phyloP scores from a whole-genome alignment of 192 early-diverging fungal species.

The Coemansia sp. region DNA sequence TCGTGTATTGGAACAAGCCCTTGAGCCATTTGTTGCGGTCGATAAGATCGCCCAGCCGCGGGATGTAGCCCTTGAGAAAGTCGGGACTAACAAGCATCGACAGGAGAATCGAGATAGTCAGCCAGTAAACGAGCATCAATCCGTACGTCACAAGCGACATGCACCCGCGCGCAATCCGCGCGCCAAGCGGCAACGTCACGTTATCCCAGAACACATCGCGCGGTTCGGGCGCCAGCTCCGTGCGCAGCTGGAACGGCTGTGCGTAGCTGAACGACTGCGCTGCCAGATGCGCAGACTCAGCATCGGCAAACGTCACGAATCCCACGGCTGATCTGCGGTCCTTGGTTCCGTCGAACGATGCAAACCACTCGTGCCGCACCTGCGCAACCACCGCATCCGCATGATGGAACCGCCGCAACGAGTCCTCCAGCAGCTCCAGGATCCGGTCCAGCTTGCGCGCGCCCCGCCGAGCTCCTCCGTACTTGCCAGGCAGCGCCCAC shows the following conservation, averaged over 20 bases:
- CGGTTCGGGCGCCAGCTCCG: conserved; percentile 46
- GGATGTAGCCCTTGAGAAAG: conserved; percentile 52
- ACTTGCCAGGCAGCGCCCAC: conserved; percentile 30
- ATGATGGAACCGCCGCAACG: conserved; percentile 58
- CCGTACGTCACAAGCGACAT: conserved; percentile 55
- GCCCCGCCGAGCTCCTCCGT: conserved; percentile 4
- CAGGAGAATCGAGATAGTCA: conserved; percentile 65
- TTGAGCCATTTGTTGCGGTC: conserved; percentile 51
- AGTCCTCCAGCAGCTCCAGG: conserved; percentile 58
- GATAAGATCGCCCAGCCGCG: conserved; percentile 51
- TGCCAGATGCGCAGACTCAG: conserved; percentile 39
- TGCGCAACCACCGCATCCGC: conserved; percentile 57
- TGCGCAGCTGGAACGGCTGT: conserved; percentile 50
- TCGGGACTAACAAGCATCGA: conserved; percentile 61
- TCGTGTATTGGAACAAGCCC: conserved; percentile 42
- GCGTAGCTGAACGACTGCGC: conserved; percentile 50
- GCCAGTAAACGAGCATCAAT: conserved; percentile 72
- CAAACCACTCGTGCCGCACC: conserved; percentile 51
- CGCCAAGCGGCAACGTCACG: conserved; percentile 29
- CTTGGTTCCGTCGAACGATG: conserved; percentile 30
- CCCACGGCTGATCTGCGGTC: conserved; percentile 46
- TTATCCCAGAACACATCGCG: conserved; percentile 54
- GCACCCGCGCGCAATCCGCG: conserved; percentile 20
- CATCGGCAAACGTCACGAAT: conserved; percentile 49
- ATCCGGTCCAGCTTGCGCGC: conserved; percentile 16